These are phyloP conservation scores for Isoetes engelmannii DNA, from an alignment of 83 land plant species.

Conservation along the genomic window DNA sequence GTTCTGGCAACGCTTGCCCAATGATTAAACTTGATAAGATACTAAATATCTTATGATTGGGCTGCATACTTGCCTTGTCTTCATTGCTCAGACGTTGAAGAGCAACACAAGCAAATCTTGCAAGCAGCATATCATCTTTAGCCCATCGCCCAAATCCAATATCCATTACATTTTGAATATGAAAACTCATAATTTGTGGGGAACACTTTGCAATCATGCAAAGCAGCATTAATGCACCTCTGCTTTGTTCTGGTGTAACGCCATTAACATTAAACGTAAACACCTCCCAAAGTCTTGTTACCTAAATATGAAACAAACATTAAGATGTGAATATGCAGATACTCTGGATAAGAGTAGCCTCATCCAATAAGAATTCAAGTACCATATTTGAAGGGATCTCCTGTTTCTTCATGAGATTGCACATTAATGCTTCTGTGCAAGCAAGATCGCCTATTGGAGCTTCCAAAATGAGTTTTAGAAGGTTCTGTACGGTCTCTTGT, in stretches of 20 bases:
- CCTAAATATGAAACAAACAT: constrained; percentile 36
- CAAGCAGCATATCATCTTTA: constrained; percentile 88
- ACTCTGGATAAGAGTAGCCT: neutral
- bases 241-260: constrained; percentile 76
- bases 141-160: constrained; percentile 99
- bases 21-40: constrained; percentile 55
- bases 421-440: constrained; percentile 61
- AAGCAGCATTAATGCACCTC: constrained; percentile 81
- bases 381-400: constrained; percentile 71
- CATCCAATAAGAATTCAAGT: constrained; percentile 8
- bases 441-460: constrained; percentile 92
- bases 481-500: constrained; percentile 69
- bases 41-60: constrained; percentile 53
- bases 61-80: constrained; percentile 47
- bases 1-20: constrained; percentile 59
- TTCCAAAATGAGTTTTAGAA: constrained; percentile 64
- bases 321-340: neutral
- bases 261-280: constrained; percentile 87
- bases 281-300: constrained; percentile 91
- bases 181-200: constrained; percentile 52
- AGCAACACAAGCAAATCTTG: constrained; percentile 87
- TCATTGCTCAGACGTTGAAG: constrained; percentile 72
- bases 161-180: constrained; percentile 80
- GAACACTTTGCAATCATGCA: constrained; percentile 91
- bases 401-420: constrained; percentile 63